Conservation (phyloP, 495 filamentous ascomycete genomes). For the Parathielavia hyrcaniae region DNA sequence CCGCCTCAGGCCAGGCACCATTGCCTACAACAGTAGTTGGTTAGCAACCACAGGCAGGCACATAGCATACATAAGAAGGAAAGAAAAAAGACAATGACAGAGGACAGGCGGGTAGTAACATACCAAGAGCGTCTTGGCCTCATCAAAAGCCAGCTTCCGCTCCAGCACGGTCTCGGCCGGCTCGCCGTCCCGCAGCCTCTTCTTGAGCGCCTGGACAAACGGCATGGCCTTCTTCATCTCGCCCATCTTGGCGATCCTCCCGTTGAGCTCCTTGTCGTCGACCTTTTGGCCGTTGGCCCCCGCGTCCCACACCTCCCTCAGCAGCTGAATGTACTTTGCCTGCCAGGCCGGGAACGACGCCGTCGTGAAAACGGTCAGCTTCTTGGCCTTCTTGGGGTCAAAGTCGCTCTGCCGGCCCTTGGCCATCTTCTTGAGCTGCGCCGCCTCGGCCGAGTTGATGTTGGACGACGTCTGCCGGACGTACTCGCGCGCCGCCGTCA, state of each 20-base stretch:
- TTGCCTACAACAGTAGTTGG: constrained; percentile 20
- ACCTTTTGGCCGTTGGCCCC: constrained; percentile 41
- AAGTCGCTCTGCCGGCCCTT: constrained; percentile 79
- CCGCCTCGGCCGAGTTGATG: constrained; percentile 81
- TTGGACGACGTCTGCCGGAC: constrained; percentile 65
- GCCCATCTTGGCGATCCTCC: constrained; percentile 63
- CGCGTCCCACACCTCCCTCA: constrained; percentile 53
- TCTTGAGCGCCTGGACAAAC: constrained; percentile 84
- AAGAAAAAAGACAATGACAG: not conserved
- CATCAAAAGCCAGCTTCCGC: constrained; percentile 78
- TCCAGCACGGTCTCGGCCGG: constrained; percentile 62
- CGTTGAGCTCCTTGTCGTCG: constrained; percentile 74
- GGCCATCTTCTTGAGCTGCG: constrained; percentile 71
- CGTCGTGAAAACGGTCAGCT: constrained; percentile 79
- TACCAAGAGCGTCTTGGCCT: constrained; percentile 59
- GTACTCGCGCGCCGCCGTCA: constrained; percentile 75
- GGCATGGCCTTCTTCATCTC: constrained; percentile 99
- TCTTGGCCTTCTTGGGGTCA: constrained; percentile 85
- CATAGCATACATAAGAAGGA: not conserved
- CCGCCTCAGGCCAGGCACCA: constrained; percentile 47
- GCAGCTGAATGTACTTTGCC: constrained; percentile 77
- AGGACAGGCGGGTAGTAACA: constrained; percentile 13
- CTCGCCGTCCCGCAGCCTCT: constrained; percentile 57
- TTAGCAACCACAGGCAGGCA: constrained; percentile 11
- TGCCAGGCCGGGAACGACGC: constrained; percentile 81